Evolutionary conservation across 2,329 filamentous ascomycete genomes (phyloP), one percentile per base, ranked within the genome.

Genomic region (Xylaria sp.): DNA sequence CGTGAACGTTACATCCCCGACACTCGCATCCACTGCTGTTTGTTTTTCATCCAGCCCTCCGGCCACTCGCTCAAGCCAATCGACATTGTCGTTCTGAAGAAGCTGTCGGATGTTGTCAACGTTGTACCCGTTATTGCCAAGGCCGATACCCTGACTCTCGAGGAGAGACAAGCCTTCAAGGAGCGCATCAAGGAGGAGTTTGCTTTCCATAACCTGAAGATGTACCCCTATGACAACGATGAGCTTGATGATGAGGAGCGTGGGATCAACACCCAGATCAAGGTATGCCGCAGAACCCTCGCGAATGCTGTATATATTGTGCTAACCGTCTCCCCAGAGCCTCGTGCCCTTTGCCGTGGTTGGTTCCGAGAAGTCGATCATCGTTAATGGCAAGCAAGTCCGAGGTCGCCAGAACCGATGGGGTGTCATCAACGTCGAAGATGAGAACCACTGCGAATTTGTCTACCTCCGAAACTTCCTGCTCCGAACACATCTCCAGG

Each of bases 181-280:
- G 91, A 97, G 80, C 86, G 89, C 74, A 99, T 99, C 82, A 97
- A 96, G 89, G 94, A 97, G 83, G 94, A 99, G 76, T 99, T 99
- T 74, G 82, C 90, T 54, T 99, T 99, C 89, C 94, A 99, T 86
- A 97, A 97, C 83, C 86, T 99, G 71, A 93, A 96, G 84, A 99
- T 99, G 94, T 99, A 96, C 83, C 94, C 94, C 57, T 99, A 99
- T 76, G 94, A 99, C 76, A 97, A 97, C 73, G 94, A 99, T 69
- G 94, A 99, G 82, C 89, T 97, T 67, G 94, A 99, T 71, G 90
- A 94, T 62, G 94, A 99, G 81, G 94, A 99, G 81, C 89, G 91
- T 68, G 87, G 88, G 58, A 82, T 96, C 77, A 97, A 97, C 79
- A 87, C 86, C 55, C 90, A 96, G 73, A 99, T 99, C 80, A 97